A percentile compares a stretch with the other conserved stretches of the same genome.
Conservation (phyloP, 208 protist genomes). For the Lotmaria passim region DNA sequence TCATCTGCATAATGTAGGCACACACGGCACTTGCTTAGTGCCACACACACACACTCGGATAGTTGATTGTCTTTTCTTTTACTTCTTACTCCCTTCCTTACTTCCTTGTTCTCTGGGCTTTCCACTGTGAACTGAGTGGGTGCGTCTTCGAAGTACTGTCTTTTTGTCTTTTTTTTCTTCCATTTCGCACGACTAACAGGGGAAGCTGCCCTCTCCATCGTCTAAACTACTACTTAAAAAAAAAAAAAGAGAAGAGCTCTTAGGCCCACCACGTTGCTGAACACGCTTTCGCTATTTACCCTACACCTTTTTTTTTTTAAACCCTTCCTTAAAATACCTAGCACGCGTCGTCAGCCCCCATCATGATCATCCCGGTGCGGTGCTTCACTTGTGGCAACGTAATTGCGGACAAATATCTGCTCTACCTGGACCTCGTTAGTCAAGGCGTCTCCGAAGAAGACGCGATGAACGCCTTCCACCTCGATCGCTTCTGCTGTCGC, state of each 20-base stretch:
- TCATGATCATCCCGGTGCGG: slow-evolving; percentile 99
- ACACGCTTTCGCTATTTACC: neutral
- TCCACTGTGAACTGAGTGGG: too few relatives aligned
- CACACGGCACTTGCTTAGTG: neutral
- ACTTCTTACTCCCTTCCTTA: neutral
- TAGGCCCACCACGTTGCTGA: too few relatives aligned
- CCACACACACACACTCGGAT: neutral
- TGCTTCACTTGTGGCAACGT: slow-evolving; percentile 99
- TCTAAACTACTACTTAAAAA: too few relatives aligned
- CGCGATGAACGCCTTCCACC: slow-evolving; percentile 96
- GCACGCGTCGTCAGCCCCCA: too few relatives aligned
- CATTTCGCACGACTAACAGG: too few relatives aligned
- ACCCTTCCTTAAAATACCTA: too few relatives aligned
- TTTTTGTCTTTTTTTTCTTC: too few relatives aligned
- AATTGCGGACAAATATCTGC: slow-evolving; percentile 98
- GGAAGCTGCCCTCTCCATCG: too few relatives aligned
- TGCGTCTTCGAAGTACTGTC: too few relatives aligned
- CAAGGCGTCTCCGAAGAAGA: slow-evolving; percentile 94
- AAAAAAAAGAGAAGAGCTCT: too few relatives aligned
- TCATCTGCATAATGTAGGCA: neutral
- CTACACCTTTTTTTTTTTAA: slow-evolving; percentile 8
- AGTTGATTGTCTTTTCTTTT: neutral
- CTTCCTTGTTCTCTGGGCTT: too few relatives aligned
- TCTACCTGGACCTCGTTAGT: slow-evolving; percentile 94
- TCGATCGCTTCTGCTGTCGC: slow-evolving; percentile 99